Base-by-base conservation (phyloP, 257 asterid genomes). In the Nicotiana paniculata region DNA sequence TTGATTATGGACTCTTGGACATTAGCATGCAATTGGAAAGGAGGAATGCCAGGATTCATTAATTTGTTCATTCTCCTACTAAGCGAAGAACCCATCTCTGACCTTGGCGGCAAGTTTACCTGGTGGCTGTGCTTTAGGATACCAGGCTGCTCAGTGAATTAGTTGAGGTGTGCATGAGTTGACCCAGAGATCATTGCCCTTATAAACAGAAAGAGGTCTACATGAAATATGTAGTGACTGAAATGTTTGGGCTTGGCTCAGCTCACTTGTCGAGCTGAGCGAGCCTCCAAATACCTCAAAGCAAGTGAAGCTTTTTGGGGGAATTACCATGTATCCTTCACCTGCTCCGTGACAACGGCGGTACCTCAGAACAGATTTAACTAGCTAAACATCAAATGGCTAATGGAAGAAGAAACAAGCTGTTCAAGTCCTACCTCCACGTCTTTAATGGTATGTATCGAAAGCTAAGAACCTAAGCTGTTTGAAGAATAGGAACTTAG, bases 301-400 rank as follows among this genome's bases (percentile, higher is more conserved):
- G 59, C 35, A 32, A 78, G 70, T 1, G 9, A 78, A 78, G 68
- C 55, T 62, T 46, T 77, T 58, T 33, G 57, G 68, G 69, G 70
- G 35, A 18, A 59, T 78, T 55, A 33, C 69, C 81, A 39, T 4
- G 33, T 54, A 61, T 57, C 57, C 57, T 78, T 78, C 70, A 58
- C 58, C 51, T 58, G 18, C 82, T 33, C 26, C 1, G 15, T n/a
- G 32, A 54, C 57, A 77, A 33, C 18, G 10, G 58, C 12, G 16
- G 82, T 77, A 77, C 51, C 32, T 72, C 4, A 3, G 51, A 72
- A 21, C 59, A 72, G 51, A 72, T 72, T 72, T 72, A 46, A 46
- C 39, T 46, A 43, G 78, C 37, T 72, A 72, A 46, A 72, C 78
- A 72, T 72, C 78, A 72, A 72, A 72, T 46, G 37, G 16, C 37